A percentile compares a stretch with the other conserved stretches of the same genome.
phyloP scores from a whole-genome alignment of 768 basidiomycete species.

The Butyriboletus loyo region DNA sequence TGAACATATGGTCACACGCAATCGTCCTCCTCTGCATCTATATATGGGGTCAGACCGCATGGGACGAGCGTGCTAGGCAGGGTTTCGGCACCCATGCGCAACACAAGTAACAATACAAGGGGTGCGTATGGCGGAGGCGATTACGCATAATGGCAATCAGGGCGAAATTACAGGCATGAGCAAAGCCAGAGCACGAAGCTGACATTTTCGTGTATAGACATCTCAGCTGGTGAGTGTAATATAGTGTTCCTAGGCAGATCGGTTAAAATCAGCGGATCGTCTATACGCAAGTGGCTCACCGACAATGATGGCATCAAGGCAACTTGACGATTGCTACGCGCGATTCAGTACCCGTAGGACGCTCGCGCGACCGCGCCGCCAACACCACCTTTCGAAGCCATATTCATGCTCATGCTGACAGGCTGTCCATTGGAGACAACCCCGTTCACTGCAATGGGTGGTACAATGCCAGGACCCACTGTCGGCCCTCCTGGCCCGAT shows the following conservation, averaged over 20 bases:
- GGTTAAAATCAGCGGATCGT: background rate
- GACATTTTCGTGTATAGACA: constrained; percentile 18
- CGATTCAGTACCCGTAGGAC: constrained; percentile 40
- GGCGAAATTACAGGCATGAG: constrained; percentile 18
- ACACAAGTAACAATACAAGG: constrained; percentile 11
- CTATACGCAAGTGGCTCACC: constrained; percentile 11
- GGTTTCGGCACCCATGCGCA: constrained; percentile 1
- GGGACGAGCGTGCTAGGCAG: background rate
- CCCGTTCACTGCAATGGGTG: constrained; percentile 25
- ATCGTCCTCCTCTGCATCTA: constrained; percentile 21
- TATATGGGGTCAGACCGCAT: constrained; percentile 11
- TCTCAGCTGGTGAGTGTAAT: constrained; percentile 13
- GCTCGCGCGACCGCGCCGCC: constrained; percentile 30
- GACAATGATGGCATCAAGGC: constrained; percentile 6
- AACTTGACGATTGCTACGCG: constrained; percentile 2
- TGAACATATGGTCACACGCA: constrained; percentile 19
- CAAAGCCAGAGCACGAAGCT: constrained; percentile 16
- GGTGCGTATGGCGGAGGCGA: constrained; percentile 6
- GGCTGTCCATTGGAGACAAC: constrained; percentile 34
- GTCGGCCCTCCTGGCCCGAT: constrained; percentile 41
- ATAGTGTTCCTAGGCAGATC: constrained; percentile 14
- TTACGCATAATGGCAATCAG: constrained; percentile 10
- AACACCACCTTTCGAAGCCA: constrained; percentile 38
- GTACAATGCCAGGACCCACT: constrained; percentile 30
- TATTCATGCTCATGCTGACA: constrained; percentile 42